A percentile compares a stretch with the other conserved stretches of the same genome.
phyloP scores from a whole-genome alignment of 148 eudicot genomes.

The Amaranthus hypochondriacus region DNA sequence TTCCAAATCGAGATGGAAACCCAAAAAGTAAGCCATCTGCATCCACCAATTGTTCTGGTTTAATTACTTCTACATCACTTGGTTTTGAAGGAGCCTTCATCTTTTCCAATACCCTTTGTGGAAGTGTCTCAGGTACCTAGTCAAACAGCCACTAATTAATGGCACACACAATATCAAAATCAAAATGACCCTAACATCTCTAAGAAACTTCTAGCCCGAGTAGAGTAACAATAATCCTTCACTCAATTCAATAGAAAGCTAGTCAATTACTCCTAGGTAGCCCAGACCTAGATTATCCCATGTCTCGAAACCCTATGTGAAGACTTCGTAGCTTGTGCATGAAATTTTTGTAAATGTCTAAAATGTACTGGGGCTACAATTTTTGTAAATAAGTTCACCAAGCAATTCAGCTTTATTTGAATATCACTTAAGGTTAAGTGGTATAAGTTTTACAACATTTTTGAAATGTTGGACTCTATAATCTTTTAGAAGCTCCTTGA shows the following conservation, averaged over 20 bases:
- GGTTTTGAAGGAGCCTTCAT: constrained; percentile 60
- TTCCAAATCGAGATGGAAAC: constrained; percentile 69
- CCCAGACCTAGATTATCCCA: too few species aligned
- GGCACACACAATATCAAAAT: background rate
- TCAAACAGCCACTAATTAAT: background rate
- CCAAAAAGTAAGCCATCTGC: constrained; percentile 78
- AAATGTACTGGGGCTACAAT: too few species aligned
- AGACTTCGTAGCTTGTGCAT: too few species aligned
- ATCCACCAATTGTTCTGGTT: constrained; percentile 51
- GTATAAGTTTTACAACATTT: too few species aligned
- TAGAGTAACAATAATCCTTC: background rate
- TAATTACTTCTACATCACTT: constrained; percentile 52
- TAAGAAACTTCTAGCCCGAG: background rate
- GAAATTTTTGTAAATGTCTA: too few species aligned
- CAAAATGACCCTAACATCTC: background rate
- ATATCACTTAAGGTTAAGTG: too few species aligned
- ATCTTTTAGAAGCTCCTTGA: too few species aligned
- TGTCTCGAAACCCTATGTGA: too few species aligned
- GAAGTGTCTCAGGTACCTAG: constrained; percentile 66
- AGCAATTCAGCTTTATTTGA: too few species aligned
- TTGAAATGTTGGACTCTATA: too few species aligned
- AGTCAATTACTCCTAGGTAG: background rate
- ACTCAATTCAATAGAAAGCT: background rate
- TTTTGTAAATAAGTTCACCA: too few species aligned
- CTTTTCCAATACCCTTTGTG: constrained; percentile 42